Conservation (phyloP, 2,329 filamentous ascomycete species). For the Botryotinia globosa region DNA sequence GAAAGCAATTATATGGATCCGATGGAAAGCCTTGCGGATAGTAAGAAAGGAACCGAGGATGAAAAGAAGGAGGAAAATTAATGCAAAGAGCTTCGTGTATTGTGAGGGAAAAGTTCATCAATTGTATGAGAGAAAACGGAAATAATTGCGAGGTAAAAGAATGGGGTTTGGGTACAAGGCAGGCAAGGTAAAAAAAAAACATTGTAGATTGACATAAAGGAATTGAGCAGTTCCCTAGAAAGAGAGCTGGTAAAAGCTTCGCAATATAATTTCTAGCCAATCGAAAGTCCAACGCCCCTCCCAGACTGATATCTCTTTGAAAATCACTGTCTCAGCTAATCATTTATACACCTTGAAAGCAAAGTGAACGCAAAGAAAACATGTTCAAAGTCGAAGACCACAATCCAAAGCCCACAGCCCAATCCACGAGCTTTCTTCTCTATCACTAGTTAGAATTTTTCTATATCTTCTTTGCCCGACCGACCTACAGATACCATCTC, state of each 20-base stretch:
- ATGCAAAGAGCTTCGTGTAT: not conserved
- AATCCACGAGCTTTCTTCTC: not conserved
- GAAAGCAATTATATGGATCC: not conserved
- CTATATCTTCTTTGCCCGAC: fast-evolving
- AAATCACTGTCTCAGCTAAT: not conserved
- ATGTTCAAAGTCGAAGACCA: not conserved
- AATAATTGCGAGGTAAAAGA: not conserved
- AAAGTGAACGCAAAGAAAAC: not conserved
- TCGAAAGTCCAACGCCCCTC: not conserved
- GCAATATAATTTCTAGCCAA: not conserved
- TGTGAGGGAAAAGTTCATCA: not conserved
- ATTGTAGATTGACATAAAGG: no score
- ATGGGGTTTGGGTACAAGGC: not conserved
- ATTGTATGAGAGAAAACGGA: not conserved
- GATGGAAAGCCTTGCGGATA: not conserved
- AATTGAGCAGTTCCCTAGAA: not conserved
- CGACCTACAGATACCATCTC: no score
- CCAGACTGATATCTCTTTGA: not conserved
- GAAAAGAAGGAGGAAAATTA: not conserved
- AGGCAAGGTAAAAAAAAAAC: not conserved
- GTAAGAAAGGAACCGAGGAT: not conserved
- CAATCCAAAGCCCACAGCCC: not conserved
- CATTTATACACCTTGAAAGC: not conserved
- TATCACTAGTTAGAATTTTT: not conserved
- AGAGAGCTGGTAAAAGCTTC: no score